Percentiles rank a stretch among this genome's conserved stretches.
phyloP scores from a whole-genome alignment of 2,329 filamentous ascomycete genomes.

The Ophiostoma sp. region DNA sequence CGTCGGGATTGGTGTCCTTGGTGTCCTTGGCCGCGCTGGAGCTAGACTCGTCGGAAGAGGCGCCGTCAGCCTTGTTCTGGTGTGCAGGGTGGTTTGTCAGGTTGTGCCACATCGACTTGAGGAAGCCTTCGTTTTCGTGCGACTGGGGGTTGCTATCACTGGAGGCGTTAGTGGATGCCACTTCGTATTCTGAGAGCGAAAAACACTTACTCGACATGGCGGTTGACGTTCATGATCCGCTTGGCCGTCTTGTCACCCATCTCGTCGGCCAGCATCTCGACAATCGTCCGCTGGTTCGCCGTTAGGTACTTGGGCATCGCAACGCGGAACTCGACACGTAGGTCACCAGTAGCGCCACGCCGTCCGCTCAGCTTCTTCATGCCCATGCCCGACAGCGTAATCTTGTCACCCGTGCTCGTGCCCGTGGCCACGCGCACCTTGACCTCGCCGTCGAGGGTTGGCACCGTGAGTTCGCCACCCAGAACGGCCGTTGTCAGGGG shows the following conservation, averaged over 20 bases:
- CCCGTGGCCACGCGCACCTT: conserved; percentile 88
- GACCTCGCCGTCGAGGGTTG: conserved; percentile 84
- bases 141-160: conserved; percentile 34
- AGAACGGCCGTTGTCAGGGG: conserved; percentile 89
- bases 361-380: conserved; percentile 81
- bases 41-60: too few relatives aligned
- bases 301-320: conserved; percentile 91
- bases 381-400: conserved; percentile 83
- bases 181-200: too few relatives aligned
- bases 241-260: conserved; percentile 89
- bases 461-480: conserved; percentile 82
- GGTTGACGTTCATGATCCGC: conserved; percentile 77
- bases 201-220: conserved; percentile 31
- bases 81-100: conserved; percentile 70
- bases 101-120: conserved; percentile 90
- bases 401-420: conserved; percentile 85
- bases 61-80: conserved; percentile 35
- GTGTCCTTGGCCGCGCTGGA: background rate
- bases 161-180: too few relatives aligned
- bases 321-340: conserved; percentile 92
- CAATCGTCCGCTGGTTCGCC: conserved; percentile 82
- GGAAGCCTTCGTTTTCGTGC: conserved; percentile 79
- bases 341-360: conserved; percentile 65
- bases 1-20: conserved; percentile 19
- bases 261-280: conserved; percentile 95